Conservation (phyloP, 768 basidiomycete species). For the Hortiboletus flavorubellus region DNA sequence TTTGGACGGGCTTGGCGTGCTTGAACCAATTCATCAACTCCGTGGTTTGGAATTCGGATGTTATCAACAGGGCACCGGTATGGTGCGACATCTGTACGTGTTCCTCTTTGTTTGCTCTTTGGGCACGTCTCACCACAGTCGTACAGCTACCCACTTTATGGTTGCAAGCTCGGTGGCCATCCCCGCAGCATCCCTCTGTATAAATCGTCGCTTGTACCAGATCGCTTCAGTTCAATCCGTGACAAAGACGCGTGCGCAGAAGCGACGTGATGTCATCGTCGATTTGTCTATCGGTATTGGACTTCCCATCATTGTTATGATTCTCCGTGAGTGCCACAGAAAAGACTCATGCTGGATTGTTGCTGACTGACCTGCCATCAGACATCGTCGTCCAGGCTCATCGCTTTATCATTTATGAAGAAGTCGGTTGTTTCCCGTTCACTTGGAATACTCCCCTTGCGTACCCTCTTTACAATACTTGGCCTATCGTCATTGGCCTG, state of each 20-base stretch:
- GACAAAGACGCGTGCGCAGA: slow-evolving; percentile 45
- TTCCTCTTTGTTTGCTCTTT: not conserved
- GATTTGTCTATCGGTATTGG: slow-evolving; percentile 46
- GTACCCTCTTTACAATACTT: slow-evolving; percentile 33
- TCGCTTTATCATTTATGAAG: slow-evolving; percentile 48
- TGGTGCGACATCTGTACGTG: slow-evolving; percentile 66
- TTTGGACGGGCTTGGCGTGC: slow-evolving; percentile 40
- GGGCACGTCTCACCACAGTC: not conserved
- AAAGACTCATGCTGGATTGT: not conserved
- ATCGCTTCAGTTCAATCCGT: slow-evolving; percentile 43
- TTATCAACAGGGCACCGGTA: slow-evolving; percentile 39
- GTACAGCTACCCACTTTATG: slow-evolving; percentile 18
- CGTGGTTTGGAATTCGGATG: slow-evolving; percentile 49
- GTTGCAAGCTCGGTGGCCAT: slow-evolving; percentile 12
- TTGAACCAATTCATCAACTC: slow-evolving; percentile 50
- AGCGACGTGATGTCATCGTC: slow-evolving; percentile 38
- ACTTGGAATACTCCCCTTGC: slow-evolving; percentile 36
- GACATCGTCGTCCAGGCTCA: slow-evolving; percentile 52
- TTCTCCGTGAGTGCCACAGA: slow-evolving; percentile 37
- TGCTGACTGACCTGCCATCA: slow-evolving; percentile 14
- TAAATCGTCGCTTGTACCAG: slow-evolving; percentile 34
- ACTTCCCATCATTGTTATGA: slow-evolving; percentile 45
- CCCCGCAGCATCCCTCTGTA: slow-evolving; percentile 35
- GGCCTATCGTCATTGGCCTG: slow-evolving; percentile 43
- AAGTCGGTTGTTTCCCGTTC: slow-evolving; percentile 45